Percentiles rank a stretch among this genome's conserved stretches.
Evolutionary conservation across 495 filamentous ascomycete genomes (phyloP).

Genomic region (Tricharina praecox): DNA sequence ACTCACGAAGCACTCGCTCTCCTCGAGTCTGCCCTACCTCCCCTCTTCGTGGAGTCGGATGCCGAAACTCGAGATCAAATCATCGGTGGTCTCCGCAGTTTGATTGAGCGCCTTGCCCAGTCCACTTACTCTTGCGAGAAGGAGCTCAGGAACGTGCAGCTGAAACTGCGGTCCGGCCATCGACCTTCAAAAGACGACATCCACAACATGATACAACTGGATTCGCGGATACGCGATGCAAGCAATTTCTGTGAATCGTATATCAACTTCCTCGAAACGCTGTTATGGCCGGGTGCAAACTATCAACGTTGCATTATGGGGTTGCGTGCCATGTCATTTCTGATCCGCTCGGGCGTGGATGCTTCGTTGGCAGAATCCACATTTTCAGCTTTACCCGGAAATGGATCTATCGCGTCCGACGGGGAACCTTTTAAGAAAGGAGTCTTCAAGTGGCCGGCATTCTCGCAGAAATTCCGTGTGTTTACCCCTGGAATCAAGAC

Average conservation of each 20-base stretch:
- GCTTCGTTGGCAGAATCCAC: not conserved
- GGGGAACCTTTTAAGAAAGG: constrained; percentile 10
- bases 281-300: constrained; percentile 57
- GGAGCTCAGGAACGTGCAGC: constrained; percentile 21
- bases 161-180: constrained; percentile 3
- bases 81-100: constrained; percentile 45
- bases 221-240: constrained; percentile 29
- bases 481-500: constrained; percentile 35
- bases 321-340: constrained; percentile 44
- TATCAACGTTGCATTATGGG: constrained; percentile 79
- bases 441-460: constrained; percentile 4
- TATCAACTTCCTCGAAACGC: constrained; percentile 46
- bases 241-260: constrained; percentile 52
- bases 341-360: constrained; percentile 41
- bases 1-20: constrained; percentile 39
- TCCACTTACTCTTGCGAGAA: constrained; percentile 32
- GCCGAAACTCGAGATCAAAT: constrained; percentile 65
- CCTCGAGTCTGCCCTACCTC: constrained; percentile 42
- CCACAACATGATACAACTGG: constrained; percentile 8
- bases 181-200: not conserved
- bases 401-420: constrained; percentile 8
- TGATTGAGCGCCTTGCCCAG: constrained; percentile 48
- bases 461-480: constrained; percentile 31
- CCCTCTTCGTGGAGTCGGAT: constrained; percentile 67
- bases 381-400: not conserved